These are phyloP conservation scores for Tylopilus felleus DNA, from an alignment of 768 basidiomycete genomes.

Conservation along the genomic window DNA sequence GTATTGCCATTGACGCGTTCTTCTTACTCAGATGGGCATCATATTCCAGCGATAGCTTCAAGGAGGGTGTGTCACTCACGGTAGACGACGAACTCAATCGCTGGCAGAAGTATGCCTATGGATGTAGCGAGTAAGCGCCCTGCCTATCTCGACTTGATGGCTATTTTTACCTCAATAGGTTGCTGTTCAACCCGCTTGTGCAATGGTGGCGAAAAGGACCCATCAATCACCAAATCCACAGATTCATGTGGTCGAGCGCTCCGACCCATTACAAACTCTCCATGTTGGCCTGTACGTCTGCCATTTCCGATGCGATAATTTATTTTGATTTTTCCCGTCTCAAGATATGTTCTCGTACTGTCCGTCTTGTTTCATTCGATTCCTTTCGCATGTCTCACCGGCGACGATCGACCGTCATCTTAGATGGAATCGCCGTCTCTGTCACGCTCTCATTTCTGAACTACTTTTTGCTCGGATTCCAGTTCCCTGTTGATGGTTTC, in stretches of 20 bases:
- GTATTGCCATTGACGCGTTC: background rate
- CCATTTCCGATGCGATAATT: background rate
- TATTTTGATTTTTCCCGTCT: background rate
- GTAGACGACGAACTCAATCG: constrained; percentile 88
- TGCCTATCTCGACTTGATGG: constrained; percentile 1
- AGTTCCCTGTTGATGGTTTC: constrained; percentile 68
- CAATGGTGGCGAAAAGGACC: constrained; percentile 79
- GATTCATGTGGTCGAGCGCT: constrained; percentile 71
- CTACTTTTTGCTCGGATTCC: constrained; percentile 71
- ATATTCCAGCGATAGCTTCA: constrained; percentile 81
- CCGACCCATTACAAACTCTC: constrained; percentile 82
- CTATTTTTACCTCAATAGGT: constrained; percentile 39
- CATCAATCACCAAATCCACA: constrained; percentile 75
- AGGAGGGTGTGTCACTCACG: constrained; percentile 88
- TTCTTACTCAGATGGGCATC: constrained; percentile 58
- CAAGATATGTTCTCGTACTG: constrained; percentile 53
- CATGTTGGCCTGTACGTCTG: constrained; percentile 47
- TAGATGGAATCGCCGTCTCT: constrained; percentile 59
- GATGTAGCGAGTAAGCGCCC: constrained; percentile 49
- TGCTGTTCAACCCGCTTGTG: constrained; percentile 81
- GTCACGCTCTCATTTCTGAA: constrained; percentile 68
- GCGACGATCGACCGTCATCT: background rate
- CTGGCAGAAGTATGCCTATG: constrained; percentile 89
- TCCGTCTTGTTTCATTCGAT: constrained; percentile 24
- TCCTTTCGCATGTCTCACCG: background rate